These are phyloP conservation scores for Septoria linicola DNA, from an alignment of 2,329 filamentous ascomycete genomes.

Conservation along the genomic window DNA sequence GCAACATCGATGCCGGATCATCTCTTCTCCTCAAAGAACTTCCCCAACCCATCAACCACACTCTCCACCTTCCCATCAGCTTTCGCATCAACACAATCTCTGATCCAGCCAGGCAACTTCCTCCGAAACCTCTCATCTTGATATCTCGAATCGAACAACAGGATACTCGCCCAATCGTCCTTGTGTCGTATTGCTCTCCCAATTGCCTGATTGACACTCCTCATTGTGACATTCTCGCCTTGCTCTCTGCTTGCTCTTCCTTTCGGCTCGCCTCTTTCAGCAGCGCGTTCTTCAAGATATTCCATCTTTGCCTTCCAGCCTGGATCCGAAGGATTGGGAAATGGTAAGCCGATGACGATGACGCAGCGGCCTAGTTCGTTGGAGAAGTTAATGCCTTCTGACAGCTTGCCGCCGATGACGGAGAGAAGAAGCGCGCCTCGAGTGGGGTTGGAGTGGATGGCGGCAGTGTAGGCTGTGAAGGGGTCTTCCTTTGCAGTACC, in stretches of 20 bases:
- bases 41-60: conserved; percentile 16
- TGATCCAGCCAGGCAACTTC: conserved; percentile 90
- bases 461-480: conserved; percentile 68
- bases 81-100: conserved; percentile 29
- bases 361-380: conserved; percentile 86
- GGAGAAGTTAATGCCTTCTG: conserved; percentile 97
- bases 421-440: conserved; percentile 79
- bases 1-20: too few species aligned
- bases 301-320: conserved; percentile 92
- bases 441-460: conserved; percentile 51
- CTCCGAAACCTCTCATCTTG: conserved; percentile 66
- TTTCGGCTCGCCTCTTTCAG: conserved; percentile 36
- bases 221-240: conserved; percentile 94
- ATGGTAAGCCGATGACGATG: conserved; percentile 87
- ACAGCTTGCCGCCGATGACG: conserved; percentile 91
- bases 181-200: conserved; percentile 86
- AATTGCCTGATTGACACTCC: conserved; percentile 95
- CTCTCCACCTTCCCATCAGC: conserved; percentile 5
- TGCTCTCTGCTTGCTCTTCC: conserved; percentile 67
- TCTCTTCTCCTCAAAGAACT: conserved; percentile 17
- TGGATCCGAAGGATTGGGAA: conserved; percentile 82
- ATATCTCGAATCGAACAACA: conserved; percentile 81
- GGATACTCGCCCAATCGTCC: conserved; percentile 84
- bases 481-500: conserved; percentile 64
- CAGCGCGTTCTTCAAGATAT: conserved; percentile 69